phyloP scores from a whole-genome alignment of 495 filamentous ascomycete genomes.

The Filosporella fistucella region DNA sequence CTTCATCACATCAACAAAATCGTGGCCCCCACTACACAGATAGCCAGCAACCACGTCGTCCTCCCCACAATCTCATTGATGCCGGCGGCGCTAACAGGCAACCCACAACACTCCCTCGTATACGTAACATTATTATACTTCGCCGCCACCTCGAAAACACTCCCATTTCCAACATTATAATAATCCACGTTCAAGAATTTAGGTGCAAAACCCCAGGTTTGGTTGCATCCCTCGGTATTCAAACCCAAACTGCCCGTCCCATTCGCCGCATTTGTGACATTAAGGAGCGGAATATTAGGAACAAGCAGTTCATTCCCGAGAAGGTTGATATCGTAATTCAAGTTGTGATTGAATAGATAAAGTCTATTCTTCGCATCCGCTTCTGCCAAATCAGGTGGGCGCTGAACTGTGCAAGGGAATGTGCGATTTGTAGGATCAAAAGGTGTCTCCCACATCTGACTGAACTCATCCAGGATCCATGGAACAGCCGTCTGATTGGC shows the following conservation, averaged over 20 bases:
- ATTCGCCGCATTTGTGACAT: constrained; percentile 63
- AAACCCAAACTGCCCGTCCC: constrained; percentile 65
- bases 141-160: constrained; percentile 88
- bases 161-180: constrained; percentile 78
- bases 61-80: constrained; percentile 9
- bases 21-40: constrained; percentile 10
- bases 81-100: constrained; percentile 1
- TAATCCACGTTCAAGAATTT: constrained; percentile 92
- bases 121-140: constrained; percentile 82
- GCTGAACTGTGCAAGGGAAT: constrained; percentile 67
- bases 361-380: constrained; percentile 43
- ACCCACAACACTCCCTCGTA: constrained; percentile 67
- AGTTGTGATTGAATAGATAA: constrained; percentile 91
- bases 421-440: constrained; percentile 61
- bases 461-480: constrained; percentile 72
- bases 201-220: constrained; percentile 65
- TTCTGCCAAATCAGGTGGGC: constrained; percentile 57
- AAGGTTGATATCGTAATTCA: constrained; percentile 70
- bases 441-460: constrained; percentile 71
- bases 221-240: constrained; percentile 63
- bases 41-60: constrained; percentile 5
- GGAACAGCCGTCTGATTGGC: constrained; percentile 76
- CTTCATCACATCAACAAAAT: constrained; percentile 9
- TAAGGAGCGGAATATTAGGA: constrained; percentile 66
- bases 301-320: constrained; percentile 50